phyloP scores from a whole-genome alignment of 495 filamentous ascomycete genomes.

The Xylaria nigripes region DNA sequence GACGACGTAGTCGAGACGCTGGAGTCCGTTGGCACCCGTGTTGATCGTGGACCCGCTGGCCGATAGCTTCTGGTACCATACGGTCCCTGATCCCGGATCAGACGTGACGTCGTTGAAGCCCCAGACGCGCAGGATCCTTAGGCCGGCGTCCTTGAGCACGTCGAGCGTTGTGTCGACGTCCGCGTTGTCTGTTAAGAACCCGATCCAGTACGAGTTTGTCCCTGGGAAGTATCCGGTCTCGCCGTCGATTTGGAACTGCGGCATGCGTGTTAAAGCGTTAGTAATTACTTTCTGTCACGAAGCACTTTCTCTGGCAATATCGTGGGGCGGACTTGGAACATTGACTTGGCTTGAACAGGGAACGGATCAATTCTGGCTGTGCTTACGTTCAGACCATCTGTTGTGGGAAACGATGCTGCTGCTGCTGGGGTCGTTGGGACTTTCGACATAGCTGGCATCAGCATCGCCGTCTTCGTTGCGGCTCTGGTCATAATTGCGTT shows the following conservation, averaged over 20 bases:
- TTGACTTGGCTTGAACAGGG: neutral
- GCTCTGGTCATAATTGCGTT: neutral
- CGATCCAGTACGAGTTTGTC: conserved; percentile 69
- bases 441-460: neutral
- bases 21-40: conserved; percentile 56
- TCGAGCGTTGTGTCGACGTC: conserved; percentile 56
- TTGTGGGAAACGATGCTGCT: neutral
- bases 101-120: conserved; percentile 55
- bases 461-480: conserved; percentile 9
- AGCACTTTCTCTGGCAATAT: no score
- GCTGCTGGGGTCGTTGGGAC: neutral
- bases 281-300: no score
- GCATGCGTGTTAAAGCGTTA: neutral
- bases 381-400: conserved; percentile 4
- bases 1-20: conserved; percentile 61
- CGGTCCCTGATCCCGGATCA: conserved; percentile 37
- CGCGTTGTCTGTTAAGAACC: conserved; percentile 54
- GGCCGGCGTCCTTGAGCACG: conserved; percentile 42
- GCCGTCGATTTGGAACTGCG: conserved; percentile 53
- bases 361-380: neutral
- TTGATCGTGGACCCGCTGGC: conserved; percentile 53
- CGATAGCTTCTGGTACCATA: conserved; percentile 54
- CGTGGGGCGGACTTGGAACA: no score
- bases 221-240: conserved; percentile 56
- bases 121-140: conserved; percentile 65